phyloP scores from a whole-genome alignment of 2,329 filamentous ascomycete species.

The Cytospora paraplurivora region DNA sequence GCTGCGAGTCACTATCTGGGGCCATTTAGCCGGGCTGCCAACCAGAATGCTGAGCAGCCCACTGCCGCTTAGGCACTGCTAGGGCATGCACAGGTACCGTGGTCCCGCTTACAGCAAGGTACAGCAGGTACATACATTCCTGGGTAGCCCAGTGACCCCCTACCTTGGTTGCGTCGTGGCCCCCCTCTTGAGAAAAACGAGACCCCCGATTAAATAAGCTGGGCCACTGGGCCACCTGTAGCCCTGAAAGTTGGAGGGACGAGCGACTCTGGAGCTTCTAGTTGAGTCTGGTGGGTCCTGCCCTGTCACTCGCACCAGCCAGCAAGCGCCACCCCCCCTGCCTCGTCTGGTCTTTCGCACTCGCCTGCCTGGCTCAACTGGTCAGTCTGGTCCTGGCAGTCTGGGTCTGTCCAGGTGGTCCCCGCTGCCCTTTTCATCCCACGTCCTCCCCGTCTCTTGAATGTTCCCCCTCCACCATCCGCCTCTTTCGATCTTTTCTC shows the following conservation, averaged over 20 bases:
- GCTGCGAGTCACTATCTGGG: constrained; percentile 22
- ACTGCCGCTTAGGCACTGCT: constrained; percentile 7
- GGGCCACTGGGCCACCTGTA: not conserved
- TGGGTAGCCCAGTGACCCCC: not conserved
- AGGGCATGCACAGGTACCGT: not conserved
- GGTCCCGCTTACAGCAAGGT: not conserved
- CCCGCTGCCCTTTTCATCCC: constrained; percentile 27
- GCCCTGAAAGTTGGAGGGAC: not conserved
- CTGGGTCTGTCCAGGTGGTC: constrained; percentile 12
- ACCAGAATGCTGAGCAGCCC: constrained; percentile 3
- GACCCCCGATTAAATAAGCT: not conserved
- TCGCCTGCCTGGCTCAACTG: constrained; percentile 13
- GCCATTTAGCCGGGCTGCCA: constrained; percentile 18
- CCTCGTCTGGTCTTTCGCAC: not conserved
- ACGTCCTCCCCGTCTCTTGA: constrained; percentile 19
- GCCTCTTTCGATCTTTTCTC: constrained; percentile 14
- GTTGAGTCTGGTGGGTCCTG: not conserved
- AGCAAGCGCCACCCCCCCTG: not conserved
- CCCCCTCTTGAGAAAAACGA: too few species aligned
- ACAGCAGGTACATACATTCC: not conserved
- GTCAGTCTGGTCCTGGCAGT: not conserved
- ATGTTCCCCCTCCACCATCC: constrained; percentile 23
- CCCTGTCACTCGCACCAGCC: not conserved
- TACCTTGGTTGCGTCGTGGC: not conserved
- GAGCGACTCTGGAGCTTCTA: not conserved